Percentiles rank a stretch among this genome's conserved stretches.
phyloP scores from a whole-genome alignment of 2,329 filamentous ascomycete genomes.

The Geosmithia putterillii region DNA sequence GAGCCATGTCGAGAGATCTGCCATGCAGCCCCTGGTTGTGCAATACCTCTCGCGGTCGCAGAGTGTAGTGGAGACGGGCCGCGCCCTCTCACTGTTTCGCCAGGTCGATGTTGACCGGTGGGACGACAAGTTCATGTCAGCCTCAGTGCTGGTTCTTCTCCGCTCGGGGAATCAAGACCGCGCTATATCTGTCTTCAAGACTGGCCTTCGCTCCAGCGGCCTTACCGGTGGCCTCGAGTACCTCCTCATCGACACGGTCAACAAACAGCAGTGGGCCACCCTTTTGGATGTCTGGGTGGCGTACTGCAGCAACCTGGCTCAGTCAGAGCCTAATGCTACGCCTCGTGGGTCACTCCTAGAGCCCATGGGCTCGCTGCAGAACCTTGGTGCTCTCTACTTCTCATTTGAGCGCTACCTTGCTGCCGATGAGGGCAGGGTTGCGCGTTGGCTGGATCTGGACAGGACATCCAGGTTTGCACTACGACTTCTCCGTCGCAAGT shows the following conservation, averaged over 20 bases:
- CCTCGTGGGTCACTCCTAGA: constrained; percentile 10
- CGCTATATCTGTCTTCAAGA: constrained; percentile 27
- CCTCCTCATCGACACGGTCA: constrained; percentile 27
- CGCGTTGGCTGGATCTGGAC: constrained; percentile 1
- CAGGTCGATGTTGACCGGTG: constrained; percentile 21
- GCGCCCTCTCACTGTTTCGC: constrained; percentile 31
- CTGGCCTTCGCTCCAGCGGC: constrained; percentile 18
- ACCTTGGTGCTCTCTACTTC: constrained; percentile 17
- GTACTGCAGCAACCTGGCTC: constrained; percentile 13
- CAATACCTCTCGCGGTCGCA: constrained; percentile 28
- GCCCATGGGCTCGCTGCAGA: constrained; percentile 8
- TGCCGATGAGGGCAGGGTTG: constrained; percentile 7
- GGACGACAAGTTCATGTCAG: constrained; percentile 25
- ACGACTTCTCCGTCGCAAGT: constrained; percentile 13
- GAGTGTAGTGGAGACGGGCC: constrained; percentile 28
- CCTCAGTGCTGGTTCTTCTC: constrained; percentile 28
- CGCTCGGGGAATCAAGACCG: constrained; percentile 21
- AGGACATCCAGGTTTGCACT: constrained; percentile 7
- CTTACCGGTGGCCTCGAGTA: constrained; percentile 28
- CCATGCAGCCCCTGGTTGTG: constrained; percentile 20
- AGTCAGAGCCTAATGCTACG: constrained; percentile 1
- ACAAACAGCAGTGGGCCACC: constrained; percentile 19
- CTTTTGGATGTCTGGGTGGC: constrained; percentile 23
- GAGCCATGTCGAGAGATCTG: constrained; percentile 13
- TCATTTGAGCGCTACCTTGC: constrained; percentile 19